Base-by-base conservation (phyloP, 768 basidiomycete species). In the Phylloporus sp. region DNA sequence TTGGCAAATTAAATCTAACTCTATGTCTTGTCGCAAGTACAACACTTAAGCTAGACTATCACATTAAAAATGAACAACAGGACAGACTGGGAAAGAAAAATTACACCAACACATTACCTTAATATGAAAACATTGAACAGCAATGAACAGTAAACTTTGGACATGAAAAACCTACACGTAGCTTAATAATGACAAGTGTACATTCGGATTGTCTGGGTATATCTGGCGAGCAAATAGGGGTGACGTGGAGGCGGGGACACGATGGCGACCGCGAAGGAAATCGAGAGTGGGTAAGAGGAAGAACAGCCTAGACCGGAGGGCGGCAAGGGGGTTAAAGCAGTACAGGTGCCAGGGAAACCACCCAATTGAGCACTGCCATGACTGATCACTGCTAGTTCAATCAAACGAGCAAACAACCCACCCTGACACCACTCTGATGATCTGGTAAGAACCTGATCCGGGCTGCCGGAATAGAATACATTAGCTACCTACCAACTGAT, bases 111-210 rank as follows among this genome's bases (percentile, higher is more conserved):
- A 31, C 20, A 48, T 43, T 52, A 46, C 43, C 50, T 56, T 47
- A 9, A 26, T 29, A 50, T 24, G 3, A 47, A 29, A 28, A n/a
- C n/a, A 16, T 46, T 6, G 23, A 58, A 59, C 54, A 61, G n/a
- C 49, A 45, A 10, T 35, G 27, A 36, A 54, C 60, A 22, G 18
- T 41, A 54, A 39, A 18, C 2, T 13, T 39, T 39, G 18, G 51
- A 29, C 51, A 49, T 2, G 24, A 44, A 46, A 12, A 55, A 39
- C 43, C 18, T 64, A 60, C 59, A 62, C 35, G 60, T 49, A 54
- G 10, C 49, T 24, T 26, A 51, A 43, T 29, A 22, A 52, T 32
- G 35, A 64, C 54, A 50, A 56, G 41, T 46, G 29, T 62, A 64
- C 59, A 65, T 44, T 64, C 27, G 22, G 16, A 11, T 45, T 47